Conservation (phyloP, 441 rosid species). For the Syzygium syzygioides region DNA sequence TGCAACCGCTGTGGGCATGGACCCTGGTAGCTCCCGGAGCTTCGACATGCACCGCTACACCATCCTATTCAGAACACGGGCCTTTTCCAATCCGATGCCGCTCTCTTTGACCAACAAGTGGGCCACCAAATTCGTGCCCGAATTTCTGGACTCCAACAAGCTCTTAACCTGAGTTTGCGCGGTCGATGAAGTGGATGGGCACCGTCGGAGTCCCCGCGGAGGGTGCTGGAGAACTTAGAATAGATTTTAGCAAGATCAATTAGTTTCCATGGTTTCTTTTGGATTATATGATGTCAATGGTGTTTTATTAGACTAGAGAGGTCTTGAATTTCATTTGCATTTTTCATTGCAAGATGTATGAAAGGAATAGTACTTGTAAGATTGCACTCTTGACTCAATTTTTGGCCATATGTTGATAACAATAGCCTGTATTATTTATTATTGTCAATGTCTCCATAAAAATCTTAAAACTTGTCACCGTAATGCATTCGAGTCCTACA, state of each 20-base stretch:
- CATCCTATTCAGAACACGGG: not conserved
- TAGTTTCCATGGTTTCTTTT: not conserved
- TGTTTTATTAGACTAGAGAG: not conserved
- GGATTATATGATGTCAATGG: not conserved
- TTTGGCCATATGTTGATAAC: not conserved
- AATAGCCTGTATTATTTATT: too few relatives aligned
- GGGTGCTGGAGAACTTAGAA: slow-evolving; percentile 34
- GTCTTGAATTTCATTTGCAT: not conserved
- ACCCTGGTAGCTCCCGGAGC: not conserved
- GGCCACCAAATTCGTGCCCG: not conserved
- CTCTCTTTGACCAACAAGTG: not conserved
- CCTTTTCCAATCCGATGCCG: not conserved
- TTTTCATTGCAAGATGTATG: not conserved
- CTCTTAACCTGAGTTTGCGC: not conserved
- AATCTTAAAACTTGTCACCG: too few relatives aligned
- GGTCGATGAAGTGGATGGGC: not conserved
- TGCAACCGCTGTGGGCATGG: slow-evolving; percentile 3
- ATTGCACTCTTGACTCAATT: not conserved
- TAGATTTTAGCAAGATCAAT: slow-evolving; percentile 26
- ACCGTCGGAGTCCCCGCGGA: not conserved
- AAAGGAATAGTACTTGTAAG: not conserved
- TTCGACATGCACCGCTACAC: slow-evolving; percentile 22
- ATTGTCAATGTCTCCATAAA: not conserved
- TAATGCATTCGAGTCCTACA: not conserved
- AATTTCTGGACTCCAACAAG: not conserved